These are phyloP conservation scores for Quercus mongolica DNA, from an alignment of 306 rosid species.

Conservation along the genomic window DNA sequence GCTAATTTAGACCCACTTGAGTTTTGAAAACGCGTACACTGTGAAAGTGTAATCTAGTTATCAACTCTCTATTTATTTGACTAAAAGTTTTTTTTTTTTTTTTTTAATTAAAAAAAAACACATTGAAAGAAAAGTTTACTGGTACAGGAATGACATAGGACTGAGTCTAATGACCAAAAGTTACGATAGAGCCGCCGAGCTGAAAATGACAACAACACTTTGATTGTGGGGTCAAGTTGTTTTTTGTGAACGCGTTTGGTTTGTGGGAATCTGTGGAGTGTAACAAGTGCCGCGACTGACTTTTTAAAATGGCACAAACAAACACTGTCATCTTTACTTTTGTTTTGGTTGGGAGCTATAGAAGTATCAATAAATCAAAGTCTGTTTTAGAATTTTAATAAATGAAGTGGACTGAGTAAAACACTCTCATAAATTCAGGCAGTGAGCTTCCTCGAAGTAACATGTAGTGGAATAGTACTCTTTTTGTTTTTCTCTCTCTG, in stretches of 20 bases:
- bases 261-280: background rate
- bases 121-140: background rate
- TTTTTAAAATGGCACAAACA: background rate
- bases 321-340: background rate
- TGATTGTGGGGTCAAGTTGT: background rate
- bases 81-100: background rate
- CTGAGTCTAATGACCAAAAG: background rate
- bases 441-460: background rate
- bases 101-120: background rate
- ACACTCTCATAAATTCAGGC: background rate
- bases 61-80: background rate
- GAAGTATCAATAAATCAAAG: background rate
- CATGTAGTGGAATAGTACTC: background rate
- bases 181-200: background rate
- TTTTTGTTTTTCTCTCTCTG: no score
- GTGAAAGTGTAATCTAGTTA: background rate
- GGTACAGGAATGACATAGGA: background rate
- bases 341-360: background rate
- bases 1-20: slow-evolving; percentile 27
- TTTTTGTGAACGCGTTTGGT: background rate
- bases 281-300: background rate
- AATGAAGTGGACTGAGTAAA: background rate
- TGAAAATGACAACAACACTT: background rate
- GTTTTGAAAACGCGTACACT: slow-evolving; percentile 57
- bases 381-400: background rate